Conservation (phyloP, 371 early-diverging fungal genomes). For the Blyttiomyces sp. region DNA sequence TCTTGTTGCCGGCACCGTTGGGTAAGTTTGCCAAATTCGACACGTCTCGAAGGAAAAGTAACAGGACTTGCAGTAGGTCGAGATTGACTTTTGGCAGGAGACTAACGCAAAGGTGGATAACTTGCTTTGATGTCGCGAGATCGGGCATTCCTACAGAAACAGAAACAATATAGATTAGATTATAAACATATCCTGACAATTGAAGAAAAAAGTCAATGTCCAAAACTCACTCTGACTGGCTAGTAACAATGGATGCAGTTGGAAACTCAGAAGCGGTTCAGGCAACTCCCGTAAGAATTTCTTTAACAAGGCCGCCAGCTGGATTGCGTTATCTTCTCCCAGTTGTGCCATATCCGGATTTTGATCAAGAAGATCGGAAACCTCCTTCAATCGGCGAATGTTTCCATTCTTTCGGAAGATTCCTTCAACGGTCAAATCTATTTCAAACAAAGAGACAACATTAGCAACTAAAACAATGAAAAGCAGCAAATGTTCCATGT, state of each 20-base stretch:
- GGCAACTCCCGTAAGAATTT: constrained; percentile 93
- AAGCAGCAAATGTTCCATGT: background rate
- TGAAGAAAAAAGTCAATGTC: background rate
- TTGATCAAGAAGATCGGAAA: constrained; percentile 69
- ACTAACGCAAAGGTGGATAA: constrained; percentile 75
- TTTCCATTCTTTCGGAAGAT: constrained; percentile 97
- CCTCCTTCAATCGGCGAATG: constrained; percentile 76
- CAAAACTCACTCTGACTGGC: constrained; percentile 63
- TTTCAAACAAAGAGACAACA: background rate
- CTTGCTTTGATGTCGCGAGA: constrained; percentile 45
- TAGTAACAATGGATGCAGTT: constrained; percentile 77
- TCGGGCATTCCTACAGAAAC: constrained; percentile 48
- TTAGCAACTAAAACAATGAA: background rate
- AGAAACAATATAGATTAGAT: background rate
- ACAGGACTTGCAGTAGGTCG: constrained; percentile 84
- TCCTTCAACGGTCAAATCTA: constrained; percentile 87
- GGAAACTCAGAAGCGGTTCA: constrained; percentile 88
- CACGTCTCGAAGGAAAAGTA: constrained; percentile 80
- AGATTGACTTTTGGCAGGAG: constrained; percentile 87
- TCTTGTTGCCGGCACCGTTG: constrained; percentile 63
- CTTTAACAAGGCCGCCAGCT: constrained; percentile 90
- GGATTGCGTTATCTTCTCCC: constrained; percentile 70
- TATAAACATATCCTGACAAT: background rate
- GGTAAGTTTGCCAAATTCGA: constrained; percentile 49
- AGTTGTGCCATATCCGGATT: constrained; percentile 66